A percentile compares a stretch with the other conserved stretches of the same genome.
Conservation (phyloP, 1,284 basidiomycete genomes). For the Ustilago trichophora region DNA sequence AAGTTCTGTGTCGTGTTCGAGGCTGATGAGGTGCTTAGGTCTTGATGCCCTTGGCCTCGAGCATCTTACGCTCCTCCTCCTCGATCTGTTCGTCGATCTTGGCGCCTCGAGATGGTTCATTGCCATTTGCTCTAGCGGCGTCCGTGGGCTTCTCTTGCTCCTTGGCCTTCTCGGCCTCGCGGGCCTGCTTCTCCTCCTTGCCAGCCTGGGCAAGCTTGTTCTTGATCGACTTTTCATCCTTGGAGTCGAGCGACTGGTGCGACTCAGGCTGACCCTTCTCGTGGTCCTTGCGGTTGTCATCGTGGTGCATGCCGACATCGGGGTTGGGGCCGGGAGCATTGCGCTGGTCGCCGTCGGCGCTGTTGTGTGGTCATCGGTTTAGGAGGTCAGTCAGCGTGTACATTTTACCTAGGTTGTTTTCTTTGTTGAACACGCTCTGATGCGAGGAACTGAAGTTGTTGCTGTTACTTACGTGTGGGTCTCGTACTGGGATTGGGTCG, state of each 20-base stretch:
- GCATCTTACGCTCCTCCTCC: constrained; percentile 67
- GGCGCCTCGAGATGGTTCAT: constrained; percentile 74
- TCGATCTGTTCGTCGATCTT: constrained; percentile 74
- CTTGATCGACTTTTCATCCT: constrained; percentile 61
- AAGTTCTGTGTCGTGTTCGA: no score
- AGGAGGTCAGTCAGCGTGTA: no score
- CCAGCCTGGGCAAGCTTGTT: constrained; percentile 61
- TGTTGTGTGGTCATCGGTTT: no score
- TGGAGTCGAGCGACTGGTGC: constrained; percentile 54
- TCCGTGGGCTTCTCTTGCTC: constrained; percentile 43
- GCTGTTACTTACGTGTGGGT: constrained; percentile 41
- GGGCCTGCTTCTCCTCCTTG: constrained; percentile 54
- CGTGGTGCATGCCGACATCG: constrained; percentile 47
- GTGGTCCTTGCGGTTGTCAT: constrained; percentile 53
- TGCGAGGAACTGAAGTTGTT: no score
- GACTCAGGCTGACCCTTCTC: constrained; percentile 58
- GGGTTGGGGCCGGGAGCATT: constrained; percentile 50
- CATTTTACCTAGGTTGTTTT: no score
- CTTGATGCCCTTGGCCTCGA: constrained; percentile 57
- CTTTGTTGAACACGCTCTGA: no score
- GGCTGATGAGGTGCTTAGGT: constrained; percentile 1
- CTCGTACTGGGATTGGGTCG: constrained; percentile 43
- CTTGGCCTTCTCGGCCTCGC: constrained; percentile 43
- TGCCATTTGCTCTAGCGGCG: constrained; percentile 68
- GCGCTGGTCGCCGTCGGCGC: constrained; percentile 54